These are phyloP conservation scores for Orbilia quercus DNA, from an alignment of 2,329 filamentous ascomycete genomes.

Conservation along the genomic window DNA sequence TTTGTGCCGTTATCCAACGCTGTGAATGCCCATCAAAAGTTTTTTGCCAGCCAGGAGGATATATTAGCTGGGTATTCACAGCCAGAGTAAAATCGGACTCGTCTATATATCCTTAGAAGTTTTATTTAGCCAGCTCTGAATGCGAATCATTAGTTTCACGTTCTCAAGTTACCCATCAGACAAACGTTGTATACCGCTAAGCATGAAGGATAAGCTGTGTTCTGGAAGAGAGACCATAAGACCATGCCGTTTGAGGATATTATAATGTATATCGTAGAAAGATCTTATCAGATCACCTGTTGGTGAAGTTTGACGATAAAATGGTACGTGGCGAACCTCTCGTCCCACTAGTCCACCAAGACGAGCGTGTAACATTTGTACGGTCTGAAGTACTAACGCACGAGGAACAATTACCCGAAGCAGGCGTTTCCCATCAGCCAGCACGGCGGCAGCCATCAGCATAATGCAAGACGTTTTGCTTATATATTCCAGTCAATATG, in stretches of 20 bases:
- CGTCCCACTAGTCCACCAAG: conserved; percentile 70
- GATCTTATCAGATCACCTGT: conserved; percentile 55
- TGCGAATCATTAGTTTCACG: conserved; percentile 66
- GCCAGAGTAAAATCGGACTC: conserved; percentile 72
- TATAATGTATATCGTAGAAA: conserved; percentile 64
- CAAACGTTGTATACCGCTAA: conserved; percentile 71
- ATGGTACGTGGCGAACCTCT: conserved; percentile 70
- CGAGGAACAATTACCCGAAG: conserved; percentile 70
- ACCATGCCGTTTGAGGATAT: conserved; percentile 65
- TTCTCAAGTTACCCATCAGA: conserved; percentile 65
- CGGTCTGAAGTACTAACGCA: conserved; percentile 70
- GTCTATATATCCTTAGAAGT: conserved; percentile 71
- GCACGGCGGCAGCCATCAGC: conserved; percentile 66
- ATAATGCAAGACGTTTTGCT: conserved; percentile 71
- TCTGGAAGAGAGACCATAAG: conserved; percentile 73
- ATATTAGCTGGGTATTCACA: conserved; percentile 70
- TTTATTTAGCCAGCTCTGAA: conserved; percentile 67
- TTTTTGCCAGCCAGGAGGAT: conserved; percentile 67
- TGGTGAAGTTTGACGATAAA: conserved; percentile 68
- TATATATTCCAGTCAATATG: conserved; percentile 58
- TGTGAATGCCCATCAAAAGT: conserved; percentile 68
- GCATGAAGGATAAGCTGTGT: conserved; percentile 73
- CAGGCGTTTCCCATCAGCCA: conserved; percentile 66
- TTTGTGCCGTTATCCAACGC: conserved; percentile 67
- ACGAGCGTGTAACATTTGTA: conserved; percentile 68